These are phyloP conservation scores for Claviceps africana DNA, from an alignment of 2,329 filamentous ascomycete species.

Conservation along the genomic window DNA sequence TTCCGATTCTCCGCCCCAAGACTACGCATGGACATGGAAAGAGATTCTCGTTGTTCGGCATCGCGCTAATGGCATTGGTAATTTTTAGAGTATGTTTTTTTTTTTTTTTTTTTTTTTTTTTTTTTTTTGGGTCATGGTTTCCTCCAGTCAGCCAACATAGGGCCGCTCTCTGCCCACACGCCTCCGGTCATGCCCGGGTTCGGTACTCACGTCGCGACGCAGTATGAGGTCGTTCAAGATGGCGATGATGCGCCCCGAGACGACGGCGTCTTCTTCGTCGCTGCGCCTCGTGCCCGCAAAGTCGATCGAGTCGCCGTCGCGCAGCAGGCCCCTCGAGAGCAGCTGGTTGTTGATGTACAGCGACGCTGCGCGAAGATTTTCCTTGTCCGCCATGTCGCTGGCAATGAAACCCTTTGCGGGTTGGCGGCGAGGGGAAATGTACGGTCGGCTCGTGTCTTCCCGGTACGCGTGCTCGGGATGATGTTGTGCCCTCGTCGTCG, in stretches of 20 bases:
- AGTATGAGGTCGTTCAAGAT: constrained; percentile 88
- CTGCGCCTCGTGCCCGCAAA: constrained; percentile 60
- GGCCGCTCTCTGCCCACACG: not conserved
- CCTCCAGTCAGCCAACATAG: constrained; percentile 8
- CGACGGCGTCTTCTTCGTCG: constrained; percentile 39
- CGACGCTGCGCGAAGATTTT: constrained; percentile 52
- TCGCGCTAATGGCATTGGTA: constrained; percentile 51
- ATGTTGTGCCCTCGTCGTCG: not conserved
- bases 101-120: not conserved
- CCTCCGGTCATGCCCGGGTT: not conserved
- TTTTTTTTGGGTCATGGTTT: too few relatives aligned
- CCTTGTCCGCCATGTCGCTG: constrained; percentile 37
- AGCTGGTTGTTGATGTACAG: constrained; percentile 62
- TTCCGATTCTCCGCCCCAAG: constrained; percentile 63
- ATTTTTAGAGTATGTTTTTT: not conserved
- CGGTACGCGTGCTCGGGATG: not conserved
- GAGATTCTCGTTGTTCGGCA: constrained; percentile 71
- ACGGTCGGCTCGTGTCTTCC: not conserved
- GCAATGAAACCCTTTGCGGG: not conserved
- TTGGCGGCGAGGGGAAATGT: not conserved
- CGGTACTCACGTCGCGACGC: constrained; percentile 57
- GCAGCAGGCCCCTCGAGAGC: constrained; percentile 48
- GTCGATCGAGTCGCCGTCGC: constrained; percentile 62
- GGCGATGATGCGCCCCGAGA: constrained; percentile 79
- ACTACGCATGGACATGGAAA: constrained; percentile 63